Base-by-base conservation (phyloP, 2,329 filamentous ascomycete species). In the Talaromyces rugulosus region DNA sequence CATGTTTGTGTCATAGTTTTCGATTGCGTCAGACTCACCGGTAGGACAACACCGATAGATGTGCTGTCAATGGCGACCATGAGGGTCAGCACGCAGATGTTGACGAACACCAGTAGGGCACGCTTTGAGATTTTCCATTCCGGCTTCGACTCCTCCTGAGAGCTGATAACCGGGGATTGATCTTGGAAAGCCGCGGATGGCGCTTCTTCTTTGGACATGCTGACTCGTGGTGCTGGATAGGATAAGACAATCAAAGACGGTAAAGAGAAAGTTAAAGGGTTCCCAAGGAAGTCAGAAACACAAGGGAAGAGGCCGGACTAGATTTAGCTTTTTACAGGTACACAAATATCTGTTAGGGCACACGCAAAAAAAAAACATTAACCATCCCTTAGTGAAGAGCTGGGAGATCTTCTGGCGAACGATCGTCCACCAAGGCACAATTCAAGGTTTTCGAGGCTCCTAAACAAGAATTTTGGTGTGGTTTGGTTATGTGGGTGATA, bases 11-110 rank as follows among this genome's bases (percentile, higher is more conserved):
- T 14, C 23, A 23, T 23, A 23, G 23, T 4, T 57, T 27, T 50
- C 44, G n/a, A 40, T 5, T 27, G 44, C 30, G 30, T 4, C 30
- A 8, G 30, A 31, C 58, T 55, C 14, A 60, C 58, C 4, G 58
- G 52, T 44, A 60, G 42, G 6, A 51, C 58, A 44, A 60, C 58
- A 28, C 50, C 40, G 7, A 55, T 30, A 23, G 58, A 52, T 27
- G 58, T 60, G 5, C 51, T 51, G 27, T 60, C 58, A 28, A 60
- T 33, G 12, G 58, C 53, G 28, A 55, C 58, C 33, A 60, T 60
- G 7, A 60, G 28, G 18, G 54, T 54, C 28, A 60, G 28, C 53
- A 85, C 76, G 7, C 78, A 76, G 11, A 64, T 31, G 4, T 57
- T 64, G n/a, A 55, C 47, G 33, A 64, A 64, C 31, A 63, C 55